Evolutionary conservation across 1,139 yeast species (phyloP).

Genomic region (Sugiyamaella castrensis): DNA sequence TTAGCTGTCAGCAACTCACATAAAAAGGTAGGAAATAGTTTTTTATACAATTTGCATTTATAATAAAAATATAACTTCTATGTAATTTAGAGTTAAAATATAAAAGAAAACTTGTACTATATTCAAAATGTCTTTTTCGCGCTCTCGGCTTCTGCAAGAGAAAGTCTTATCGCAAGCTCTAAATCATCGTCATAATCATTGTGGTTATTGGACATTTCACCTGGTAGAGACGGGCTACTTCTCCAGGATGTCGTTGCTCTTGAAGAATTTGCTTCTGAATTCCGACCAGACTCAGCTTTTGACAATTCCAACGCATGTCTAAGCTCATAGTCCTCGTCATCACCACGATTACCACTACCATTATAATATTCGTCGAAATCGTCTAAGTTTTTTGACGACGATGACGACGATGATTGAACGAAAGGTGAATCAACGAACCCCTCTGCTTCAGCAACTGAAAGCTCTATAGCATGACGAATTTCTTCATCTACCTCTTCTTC

Average conservation of each 20-base stretch:
- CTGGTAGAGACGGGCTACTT: no score
- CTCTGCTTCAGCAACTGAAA: slow-evolving; percentile 17
- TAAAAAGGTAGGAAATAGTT: not conserved
- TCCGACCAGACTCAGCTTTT: slow-evolving; percentile 13
- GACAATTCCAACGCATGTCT: slow-evolving; percentile 21
- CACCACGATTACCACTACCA: not conserved
- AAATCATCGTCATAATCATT: slow-evolving; percentile 15
- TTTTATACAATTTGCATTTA: no score
- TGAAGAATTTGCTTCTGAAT: not conserved
- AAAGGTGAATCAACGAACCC: no score
- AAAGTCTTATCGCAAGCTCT: slow-evolving; percentile 20
- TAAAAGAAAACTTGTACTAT: not conserved
- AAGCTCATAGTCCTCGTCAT: slow-evolving; percentile 18
- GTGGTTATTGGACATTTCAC: no score
- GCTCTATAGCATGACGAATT: slow-evolving; percentile 19
- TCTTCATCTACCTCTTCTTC: slow-evolving; percentile 31
- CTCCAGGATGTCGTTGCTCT: no score
- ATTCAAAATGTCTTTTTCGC: not conserved
- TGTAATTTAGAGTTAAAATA: no score
- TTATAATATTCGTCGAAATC: no score
- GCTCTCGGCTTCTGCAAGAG: slow-evolving; percentile 17
- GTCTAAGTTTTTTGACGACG: no score
- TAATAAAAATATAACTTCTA: no score
- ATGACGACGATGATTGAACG: no score
- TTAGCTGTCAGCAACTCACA: not conserved